phyloP scores from a whole-genome alignment of 2,329 filamentous ascomycete genomes.

The Dactylellina leptospora region DNA sequence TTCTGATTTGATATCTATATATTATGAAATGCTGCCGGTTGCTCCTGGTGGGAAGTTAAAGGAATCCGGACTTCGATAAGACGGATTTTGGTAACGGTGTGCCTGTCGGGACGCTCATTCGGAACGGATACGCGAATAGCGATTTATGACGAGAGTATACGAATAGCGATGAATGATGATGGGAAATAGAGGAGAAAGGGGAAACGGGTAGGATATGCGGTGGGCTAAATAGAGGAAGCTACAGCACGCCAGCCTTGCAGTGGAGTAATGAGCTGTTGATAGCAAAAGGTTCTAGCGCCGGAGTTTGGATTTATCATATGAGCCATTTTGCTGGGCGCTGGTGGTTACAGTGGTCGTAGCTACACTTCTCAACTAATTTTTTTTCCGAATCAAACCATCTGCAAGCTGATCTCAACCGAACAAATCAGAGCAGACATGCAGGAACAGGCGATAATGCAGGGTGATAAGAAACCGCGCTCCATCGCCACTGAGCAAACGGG shows the following conservation, averaged over 20 bases:
- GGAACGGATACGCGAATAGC: constrained; percentile 4
- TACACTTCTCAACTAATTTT: too few species aligned
- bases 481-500: too few species aligned
- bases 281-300: constrained; percentile 14
- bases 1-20: too few species aligned
- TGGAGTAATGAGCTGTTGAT: background rate
- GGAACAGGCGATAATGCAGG: constrained; percentile 20
- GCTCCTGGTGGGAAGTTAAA: constrained; percentile 24
- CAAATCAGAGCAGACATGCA: constrained; percentile 19
- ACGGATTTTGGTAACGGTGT: constrained; percentile 53
- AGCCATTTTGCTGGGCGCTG: constrained; percentile 32
- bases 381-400: too few species aligned
- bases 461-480: too few species aligned
- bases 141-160: too few species aligned
- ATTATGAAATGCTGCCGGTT: too few species aligned
- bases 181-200: background rate
- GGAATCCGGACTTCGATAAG: constrained; percentile 49
- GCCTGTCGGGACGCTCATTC: constrained; percentile 45
- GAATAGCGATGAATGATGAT: too few species aligned
- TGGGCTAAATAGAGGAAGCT: background rate
- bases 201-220: background rate
- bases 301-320: constrained; percentile 37
- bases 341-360: background rate
- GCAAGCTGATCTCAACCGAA: background rate
- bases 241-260: background rate